Evolutionary conservation across 768 basidiomycete genomes (phyloP), one percentile per base, ranked within the genome.

Genomic region (Psilocybe cubensis): DNA sequence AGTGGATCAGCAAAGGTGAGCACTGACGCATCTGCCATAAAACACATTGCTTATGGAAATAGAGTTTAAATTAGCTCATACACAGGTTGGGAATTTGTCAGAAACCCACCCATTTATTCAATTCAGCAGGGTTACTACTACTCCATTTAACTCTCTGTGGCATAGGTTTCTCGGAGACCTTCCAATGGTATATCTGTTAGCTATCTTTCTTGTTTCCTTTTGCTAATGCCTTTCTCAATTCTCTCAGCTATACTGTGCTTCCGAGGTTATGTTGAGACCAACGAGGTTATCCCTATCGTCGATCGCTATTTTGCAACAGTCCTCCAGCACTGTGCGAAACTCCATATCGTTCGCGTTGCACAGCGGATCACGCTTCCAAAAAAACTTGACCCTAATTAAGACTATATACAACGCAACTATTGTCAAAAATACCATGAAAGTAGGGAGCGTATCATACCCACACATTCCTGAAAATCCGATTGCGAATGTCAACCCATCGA

Each of bases 231-330:
- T 45, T 27, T 1, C 9, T 20, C 41, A 20, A 24, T 33, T 38
- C 9, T 1, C 3, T 47, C 10, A 79, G 78, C 57, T 76, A 1
- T 79, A 74, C 47, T 79, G 72, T 43, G 76, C 74, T 0, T 41
- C 70, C 6, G 64, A 68, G 23, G 72, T 72, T 0, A 51, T 76
- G 1, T 33, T 72, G 2, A 65, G 66, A 40, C 77, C 78, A 2
- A 54, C 65, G 0, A 66, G 67, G 38, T 74, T 77, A 45, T 76
- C 78, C 2, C 48, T 80, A 12, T 68, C 76, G 0, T 73, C 74
- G 1, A 67, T 80, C 23, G 77, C 77, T 1, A 73, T 76, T 38
- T 65, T 80, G 3, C 76, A 79, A 27, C 70, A 74, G 47, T 76
- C 76, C 0, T 72, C 76, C 0, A 42, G 57, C 2, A 57, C 60